phyloP scores from a whole-genome alignment of 2,329 filamentous ascomycete genomes.

The Sarocladium strictum region DNA sequence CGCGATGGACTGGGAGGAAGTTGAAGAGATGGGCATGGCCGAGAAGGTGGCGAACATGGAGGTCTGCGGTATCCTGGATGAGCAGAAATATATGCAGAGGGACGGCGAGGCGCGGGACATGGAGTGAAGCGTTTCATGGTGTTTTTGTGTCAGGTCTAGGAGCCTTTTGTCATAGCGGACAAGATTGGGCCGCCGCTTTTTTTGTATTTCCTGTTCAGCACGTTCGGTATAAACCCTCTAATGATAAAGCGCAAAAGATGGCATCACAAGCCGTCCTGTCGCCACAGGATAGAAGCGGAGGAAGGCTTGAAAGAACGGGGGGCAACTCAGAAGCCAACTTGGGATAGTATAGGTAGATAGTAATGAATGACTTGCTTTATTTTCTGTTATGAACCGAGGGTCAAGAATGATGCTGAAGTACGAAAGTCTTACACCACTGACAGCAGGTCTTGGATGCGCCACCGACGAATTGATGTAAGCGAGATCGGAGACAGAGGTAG shows the following conservation, averaged over 20 bases:
- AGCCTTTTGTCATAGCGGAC: not conserved
- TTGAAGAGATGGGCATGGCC: not conserved
- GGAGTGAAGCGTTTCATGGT: not conserved
- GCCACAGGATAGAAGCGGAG: not conserved
- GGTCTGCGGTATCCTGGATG: conserved; percentile 9
- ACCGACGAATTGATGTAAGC: too few relatives aligned
- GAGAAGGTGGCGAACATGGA: conserved; percentile 38
- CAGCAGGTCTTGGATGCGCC: too few relatives aligned
- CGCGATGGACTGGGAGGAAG: not conserved
- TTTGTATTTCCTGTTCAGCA: not conserved
- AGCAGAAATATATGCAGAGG: conserved; percentile 28
- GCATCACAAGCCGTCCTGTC: not conserved
- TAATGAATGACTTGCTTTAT: too few relatives aligned
- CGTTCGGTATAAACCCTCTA: not conserved
- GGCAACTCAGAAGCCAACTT: too few relatives aligned
- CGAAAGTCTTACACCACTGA: too few relatives aligned
- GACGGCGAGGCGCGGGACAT: conserved; percentile 25
- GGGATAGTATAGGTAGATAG: too few relatives aligned
- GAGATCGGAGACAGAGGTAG: too few relatives aligned
- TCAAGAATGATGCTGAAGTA: too few relatives aligned
- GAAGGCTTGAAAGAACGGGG: too few relatives aligned
- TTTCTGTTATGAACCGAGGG: too few relatives aligned
- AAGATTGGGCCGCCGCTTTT: not conserved
- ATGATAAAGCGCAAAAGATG: not conserved
- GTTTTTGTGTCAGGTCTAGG: not conserved